These are phyloP conservation scores for Aspergillus sp. DNA, from an alignment of 2,329 filamentous ascomycete species.

Conservation along the genomic window DNA sequence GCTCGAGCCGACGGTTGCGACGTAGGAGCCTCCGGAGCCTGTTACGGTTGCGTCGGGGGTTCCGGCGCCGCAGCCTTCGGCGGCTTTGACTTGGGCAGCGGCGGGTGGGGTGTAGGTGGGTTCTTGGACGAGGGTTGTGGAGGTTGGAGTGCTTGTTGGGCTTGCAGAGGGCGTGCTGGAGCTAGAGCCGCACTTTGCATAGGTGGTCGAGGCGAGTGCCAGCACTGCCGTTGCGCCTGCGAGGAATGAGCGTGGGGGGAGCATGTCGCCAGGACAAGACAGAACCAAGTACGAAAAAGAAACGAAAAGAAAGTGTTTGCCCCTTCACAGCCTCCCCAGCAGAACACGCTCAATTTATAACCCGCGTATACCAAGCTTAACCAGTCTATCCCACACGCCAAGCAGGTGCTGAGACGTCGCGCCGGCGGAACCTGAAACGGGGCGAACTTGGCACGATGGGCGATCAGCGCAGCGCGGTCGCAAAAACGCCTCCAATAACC, in stretches of 20 bases:
- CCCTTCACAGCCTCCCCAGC: too few species aligned
- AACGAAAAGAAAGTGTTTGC: background rate
- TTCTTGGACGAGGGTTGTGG: too few species aligned
- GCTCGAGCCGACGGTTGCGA: slow-evolving; percentile 11
- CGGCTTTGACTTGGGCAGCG: too few species aligned
- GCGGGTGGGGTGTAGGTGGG: too few species aligned
- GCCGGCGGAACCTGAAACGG: background rate
- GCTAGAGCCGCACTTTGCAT: slow-evolving; percentile 17
- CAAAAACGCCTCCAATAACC: slow-evolving; percentile 3
- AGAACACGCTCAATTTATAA: background rate
- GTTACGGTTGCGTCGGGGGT: slow-evolving; percentile 19
- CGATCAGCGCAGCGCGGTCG: background rate
- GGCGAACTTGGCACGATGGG: background rate
- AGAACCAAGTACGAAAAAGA: background rate
- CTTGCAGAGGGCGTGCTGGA: too few species aligned
- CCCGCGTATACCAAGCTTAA: background rate
- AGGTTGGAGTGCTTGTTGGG: too few species aligned
- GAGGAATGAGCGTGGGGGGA: background rate
- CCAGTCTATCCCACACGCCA: slow-evolving; percentile 3
- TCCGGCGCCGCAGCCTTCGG: slow-evolving; percentile 14
- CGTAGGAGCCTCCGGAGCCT: slow-evolving; percentile 10
- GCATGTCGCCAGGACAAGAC: background rate
- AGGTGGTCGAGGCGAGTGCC: slow-evolving; percentile 9
- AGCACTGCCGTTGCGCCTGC: slow-evolving; percentile 5
- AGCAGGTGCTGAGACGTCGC: background rate